phyloP scores from a whole-genome alignment of 2,329 filamentous ascomycete species.

The Aspergillus fumigatiaffinis region DNA sequence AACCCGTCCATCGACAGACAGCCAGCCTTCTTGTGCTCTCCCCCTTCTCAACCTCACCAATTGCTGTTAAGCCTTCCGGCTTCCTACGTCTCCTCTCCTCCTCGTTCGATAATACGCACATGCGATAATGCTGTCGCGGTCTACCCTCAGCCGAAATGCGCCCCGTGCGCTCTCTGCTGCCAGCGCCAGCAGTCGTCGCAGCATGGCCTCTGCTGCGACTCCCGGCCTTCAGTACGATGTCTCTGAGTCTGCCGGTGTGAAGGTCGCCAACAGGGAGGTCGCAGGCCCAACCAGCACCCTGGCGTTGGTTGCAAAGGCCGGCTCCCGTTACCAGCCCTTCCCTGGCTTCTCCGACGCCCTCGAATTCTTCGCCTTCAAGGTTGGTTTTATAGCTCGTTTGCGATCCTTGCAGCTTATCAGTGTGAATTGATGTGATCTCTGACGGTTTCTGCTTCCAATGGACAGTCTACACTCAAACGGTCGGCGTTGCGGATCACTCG shows the following conservation, averaged over 20 bases:
- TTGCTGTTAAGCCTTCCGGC: conserved; percentile 38
- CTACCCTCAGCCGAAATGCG: conserved; percentile 60
- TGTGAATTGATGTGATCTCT: conserved; percentile 5
- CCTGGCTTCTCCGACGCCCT: conserved; percentile 87
- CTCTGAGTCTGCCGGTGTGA: conserved; percentile 80
- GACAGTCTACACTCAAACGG: conserved; percentile 78
- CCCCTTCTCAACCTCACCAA: conserved; percentile 27
- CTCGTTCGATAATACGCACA: conserved; percentile 51
- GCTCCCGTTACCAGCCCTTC: conserved; percentile 84
- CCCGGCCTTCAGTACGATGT: conserved; percentile 84
- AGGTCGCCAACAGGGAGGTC: conserved; percentile 86
- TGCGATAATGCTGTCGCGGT: conserved; percentile 64
- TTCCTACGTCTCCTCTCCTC: conserved; percentile 25
- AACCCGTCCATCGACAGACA: conserved; percentile 26
- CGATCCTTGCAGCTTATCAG: background rate
- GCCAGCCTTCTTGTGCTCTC: conserved; percentile 24
- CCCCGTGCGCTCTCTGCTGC: conserved; percentile 59
- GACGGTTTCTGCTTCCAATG: conserved; percentile 15
- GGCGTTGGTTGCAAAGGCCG: conserved; percentile 88
- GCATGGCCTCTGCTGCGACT: conserved; percentile 62
- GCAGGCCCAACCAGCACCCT: conserved; percentile 85
- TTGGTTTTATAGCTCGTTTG: conserved; percentile 40
- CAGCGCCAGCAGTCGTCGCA: conserved; percentile 52
- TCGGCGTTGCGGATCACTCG: conserved; percentile 89
- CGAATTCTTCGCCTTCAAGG: conserved; percentile 97